Conservation (phyloP, 2,329 filamentous ascomycete genomes). For the Fusarium hostae region DNA sequence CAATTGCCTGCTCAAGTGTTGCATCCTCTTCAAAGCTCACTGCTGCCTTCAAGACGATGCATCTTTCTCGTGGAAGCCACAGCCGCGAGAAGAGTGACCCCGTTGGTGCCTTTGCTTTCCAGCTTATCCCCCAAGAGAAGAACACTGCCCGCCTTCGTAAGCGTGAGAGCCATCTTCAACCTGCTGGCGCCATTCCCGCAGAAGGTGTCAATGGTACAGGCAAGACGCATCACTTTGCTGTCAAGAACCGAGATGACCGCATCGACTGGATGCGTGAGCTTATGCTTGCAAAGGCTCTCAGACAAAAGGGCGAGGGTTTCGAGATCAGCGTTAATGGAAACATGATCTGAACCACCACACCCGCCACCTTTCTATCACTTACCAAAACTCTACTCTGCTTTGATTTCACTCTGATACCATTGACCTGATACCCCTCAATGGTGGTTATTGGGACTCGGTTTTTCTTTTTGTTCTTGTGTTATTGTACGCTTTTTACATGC, state of each 20-base stretch:
- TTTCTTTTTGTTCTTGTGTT: conserved; percentile 14
- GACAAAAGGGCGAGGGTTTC: conserved; percentile 85
- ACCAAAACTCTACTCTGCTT: conserved; percentile 16
- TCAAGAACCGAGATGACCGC: conserved; percentile 85
- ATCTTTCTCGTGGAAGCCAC: conserved; percentile 64
- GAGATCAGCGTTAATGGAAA: conserved; percentile 85
- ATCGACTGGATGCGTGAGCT: conserved; percentile 98
- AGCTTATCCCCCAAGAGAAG: conserved; percentile 78
- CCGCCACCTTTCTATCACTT: not conserved
- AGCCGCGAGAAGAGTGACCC: conserved; percentile 65
- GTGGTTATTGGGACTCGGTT: not conserved
- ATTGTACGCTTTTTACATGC: conserved; percentile 19
- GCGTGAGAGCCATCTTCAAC: conserved; percentile 61
- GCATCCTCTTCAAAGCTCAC: conserved; percentile 83
- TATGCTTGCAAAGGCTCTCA: conserved; percentile 89
- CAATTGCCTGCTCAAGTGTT: conserved; percentile 83
- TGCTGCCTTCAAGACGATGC: conserved; percentile 86
- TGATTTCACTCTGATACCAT: conserved; percentile 5
- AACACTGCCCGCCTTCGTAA: conserved; percentile 65
- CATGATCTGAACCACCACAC: conserved; percentile 65
- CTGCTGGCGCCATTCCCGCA: conserved; percentile 44
- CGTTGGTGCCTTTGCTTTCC: conserved; percentile 81
- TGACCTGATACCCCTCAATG: not conserved
- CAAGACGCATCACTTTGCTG: conserved; percentile 95
- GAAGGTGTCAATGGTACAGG: conserved; percentile 69